phyloP scores from a whole-genome alignment of 78 protist genomes.

The Blattamonas nauphoetae region DNA sequence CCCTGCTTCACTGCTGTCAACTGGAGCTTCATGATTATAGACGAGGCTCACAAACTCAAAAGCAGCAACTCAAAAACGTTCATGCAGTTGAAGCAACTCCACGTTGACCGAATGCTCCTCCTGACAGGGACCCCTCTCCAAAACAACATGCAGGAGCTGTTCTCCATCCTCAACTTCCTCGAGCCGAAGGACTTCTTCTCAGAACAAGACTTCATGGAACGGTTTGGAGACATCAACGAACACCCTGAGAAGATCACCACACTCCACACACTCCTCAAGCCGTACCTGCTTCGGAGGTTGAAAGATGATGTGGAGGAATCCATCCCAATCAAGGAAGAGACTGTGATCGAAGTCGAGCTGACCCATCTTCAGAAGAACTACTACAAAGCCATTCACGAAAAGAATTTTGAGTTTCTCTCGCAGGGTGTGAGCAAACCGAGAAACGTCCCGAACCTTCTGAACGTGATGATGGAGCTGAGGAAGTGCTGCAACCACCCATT shows the following conservation, averaged over 20 bases:
- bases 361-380: slow-evolving; percentile 72
- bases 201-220: slow-evolving; percentile 6
- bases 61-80: neutral
- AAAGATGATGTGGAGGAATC: slow-evolving; percentile 74
- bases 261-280: slow-evolving; percentile 19
- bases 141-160: slow-evolving; percentile 39
- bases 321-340: slow-evolving; percentile 73
- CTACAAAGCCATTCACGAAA: slow-evolving; percentile 80
- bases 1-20: neutral
- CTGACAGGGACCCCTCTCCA: slow-evolving; percentile 90
- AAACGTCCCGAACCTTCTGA: slow-evolving; percentile 52
- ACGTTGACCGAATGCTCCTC: neutral
- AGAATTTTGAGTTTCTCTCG: slow-evolving; percentile 34
- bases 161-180: slow-evolving; percentile 12
- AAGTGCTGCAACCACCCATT: slow-evolving; percentile 88
- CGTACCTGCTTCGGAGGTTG: slow-evolving; percentile 55
- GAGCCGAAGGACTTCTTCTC: slow-evolving; percentile 26
- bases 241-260: neutral
- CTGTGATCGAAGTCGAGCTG: slow-evolving; percentile 63
- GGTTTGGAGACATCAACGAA: neutral
- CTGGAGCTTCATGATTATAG: slow-evolving; percentile 22
- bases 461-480: slow-evolving; percentile 87
- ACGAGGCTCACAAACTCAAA: slow-evolving; percentile 52
- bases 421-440: slow-evolving; percentile 21
- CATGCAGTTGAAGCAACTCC: neutral